Conservation (phyloP, 768 basidiomycete species). For the Candolleomyces aberdarensis region DNA sequence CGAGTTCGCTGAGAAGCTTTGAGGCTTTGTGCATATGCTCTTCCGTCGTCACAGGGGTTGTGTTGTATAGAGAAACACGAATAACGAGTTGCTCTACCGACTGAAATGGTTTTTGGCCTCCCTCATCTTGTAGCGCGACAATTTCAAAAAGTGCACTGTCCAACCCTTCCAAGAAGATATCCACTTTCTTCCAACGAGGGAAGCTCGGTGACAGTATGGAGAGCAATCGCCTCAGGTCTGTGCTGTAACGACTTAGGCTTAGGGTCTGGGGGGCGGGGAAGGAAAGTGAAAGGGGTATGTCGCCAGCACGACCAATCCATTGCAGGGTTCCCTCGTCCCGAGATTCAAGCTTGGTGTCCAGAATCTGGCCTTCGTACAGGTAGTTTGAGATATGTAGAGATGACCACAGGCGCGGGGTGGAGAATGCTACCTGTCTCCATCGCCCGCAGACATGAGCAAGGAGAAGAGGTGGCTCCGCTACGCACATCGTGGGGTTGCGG, state of each 20-base stretch:
- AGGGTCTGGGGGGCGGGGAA: background rate
- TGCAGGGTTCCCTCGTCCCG: background rate
- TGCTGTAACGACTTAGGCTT: background rate
- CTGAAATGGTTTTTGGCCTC: background rate
- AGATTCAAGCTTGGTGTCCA: background rate
- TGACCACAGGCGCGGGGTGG: conserved; percentile 9
- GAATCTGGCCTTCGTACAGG: background rate
- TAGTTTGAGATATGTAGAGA: background rate
- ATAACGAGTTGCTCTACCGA: no score
- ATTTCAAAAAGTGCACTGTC: background rate
- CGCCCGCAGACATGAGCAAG: conserved; percentile 8
- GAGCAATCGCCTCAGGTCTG: background rate
- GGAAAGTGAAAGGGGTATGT: background rate
- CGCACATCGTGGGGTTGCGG: conserved; percentile 3
- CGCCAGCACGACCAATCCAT: background rate
- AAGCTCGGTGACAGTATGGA: background rate
- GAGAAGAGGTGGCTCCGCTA: conserved; percentile 4
- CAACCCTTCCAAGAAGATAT: background rate
- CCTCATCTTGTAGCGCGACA: background rate
- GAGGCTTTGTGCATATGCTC: no score
- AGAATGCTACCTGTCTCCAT: conserved; percentile 4
- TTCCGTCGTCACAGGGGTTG: background rate
- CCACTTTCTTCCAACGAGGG: background rate
- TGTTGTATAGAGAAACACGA: background rate
- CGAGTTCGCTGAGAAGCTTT: no score